Evolutionary conservation across 441 rosid species (phyloP), one percentile per base, ranked within the genome.

Genomic region (Erodium texanum): DNA sequence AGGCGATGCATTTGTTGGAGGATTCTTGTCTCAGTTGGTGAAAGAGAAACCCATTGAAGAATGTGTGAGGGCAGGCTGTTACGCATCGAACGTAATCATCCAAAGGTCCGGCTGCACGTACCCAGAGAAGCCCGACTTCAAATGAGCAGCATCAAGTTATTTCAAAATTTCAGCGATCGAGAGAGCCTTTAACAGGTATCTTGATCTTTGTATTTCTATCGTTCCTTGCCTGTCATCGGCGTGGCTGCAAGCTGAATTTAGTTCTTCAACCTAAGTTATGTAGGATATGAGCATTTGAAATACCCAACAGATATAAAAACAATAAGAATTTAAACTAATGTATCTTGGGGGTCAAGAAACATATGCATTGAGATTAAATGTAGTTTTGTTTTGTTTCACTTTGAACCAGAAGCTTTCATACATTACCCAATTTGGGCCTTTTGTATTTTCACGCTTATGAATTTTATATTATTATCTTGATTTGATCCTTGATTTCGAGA

Each of bases 1-100:
- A 92, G 97, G 97, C 65, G 97, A 89, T 85, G 96, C 99, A 41
- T 91, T 94, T 73, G 99, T 94, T 18, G 97, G 96, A 59, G 97
- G 97, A 64, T 89, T 89, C 75, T 71, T 91, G 58, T 88, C 97
- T 9, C 97, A 92, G 72, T 73, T 94, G 82, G 86, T 92, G 50
- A 86, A 80, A 50, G 87, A 82, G 79, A 94, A 92, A 74, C 81
- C 85, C 1, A 77, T 89, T 11, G 94, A 81, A 34, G 94, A 80
- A 16, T 91, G 97, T 3, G 90, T 94, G 63, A 91, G 73, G 73
- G 96, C 90, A 5, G 99, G 93, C 12, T 83, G 85, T 73, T 91
- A 94, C 29, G 98, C 94, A 0, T 75, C 97, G 10, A 89, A 89
- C 66, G 95, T 89, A 5, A 81, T 93, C 59, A 93, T 93, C 79